phyloP scores from a whole-genome alignment of 1,139 yeast genomes.

The Chernovozyma aurita region DNA sequence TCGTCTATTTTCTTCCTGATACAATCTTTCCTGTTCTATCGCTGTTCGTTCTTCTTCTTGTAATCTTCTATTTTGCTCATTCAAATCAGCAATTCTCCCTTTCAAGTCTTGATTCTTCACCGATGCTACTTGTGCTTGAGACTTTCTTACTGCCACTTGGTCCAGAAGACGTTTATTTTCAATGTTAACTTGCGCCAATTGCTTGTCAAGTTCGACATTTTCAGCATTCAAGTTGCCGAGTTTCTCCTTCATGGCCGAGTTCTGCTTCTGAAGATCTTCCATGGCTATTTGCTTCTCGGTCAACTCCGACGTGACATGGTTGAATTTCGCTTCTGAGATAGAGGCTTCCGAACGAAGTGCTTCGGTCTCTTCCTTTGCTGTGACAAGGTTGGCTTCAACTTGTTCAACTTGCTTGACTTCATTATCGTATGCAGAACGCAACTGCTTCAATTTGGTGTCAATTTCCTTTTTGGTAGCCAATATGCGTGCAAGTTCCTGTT shows the following conservation, averaged over 20 bases:
- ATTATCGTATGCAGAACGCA: conserved; percentile 69
- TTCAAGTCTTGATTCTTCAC: conserved; percentile 50
- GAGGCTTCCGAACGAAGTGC: conserved; percentile 72
- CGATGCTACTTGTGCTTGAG: conserved; percentile 62
- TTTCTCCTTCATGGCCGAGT: conserved; percentile 60
- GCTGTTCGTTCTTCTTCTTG: conserved; percentile 18
- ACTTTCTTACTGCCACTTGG: conserved; percentile 58
- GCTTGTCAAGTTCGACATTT: conserved; percentile 53
- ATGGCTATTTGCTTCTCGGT: conserved; percentile 56
- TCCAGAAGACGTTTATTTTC: conserved; percentile 61
- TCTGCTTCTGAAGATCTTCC: conserved; percentile 65
- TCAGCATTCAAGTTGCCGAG: conserved; percentile 66
- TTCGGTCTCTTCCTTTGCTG: conserved; percentile 66
- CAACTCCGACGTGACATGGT: conserved; percentile 66
- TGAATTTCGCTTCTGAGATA: conserved; percentile 75
- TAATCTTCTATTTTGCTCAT: conserved; percentile 3
- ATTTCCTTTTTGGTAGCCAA: conserved; percentile 65
- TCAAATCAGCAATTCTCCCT: conserved; percentile 22
- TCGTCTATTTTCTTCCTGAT: conserved; percentile 34
- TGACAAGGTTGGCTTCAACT: conserved; percentile 56
- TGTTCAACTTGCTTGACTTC: conserved; percentile 74
- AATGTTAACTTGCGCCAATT: conserved; percentile 45
- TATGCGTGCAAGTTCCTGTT: conserved; percentile 66
- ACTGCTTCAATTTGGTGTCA: conserved; percentile 59
- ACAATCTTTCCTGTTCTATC: conserved; percentile 15